A percentile compares a stretch with the other conserved stretches of the same genome.
Evolutionary conservation across 1,284 basidiomycete species (phyloP).

Genomic region (Sporisorium exsertum): DNA sequence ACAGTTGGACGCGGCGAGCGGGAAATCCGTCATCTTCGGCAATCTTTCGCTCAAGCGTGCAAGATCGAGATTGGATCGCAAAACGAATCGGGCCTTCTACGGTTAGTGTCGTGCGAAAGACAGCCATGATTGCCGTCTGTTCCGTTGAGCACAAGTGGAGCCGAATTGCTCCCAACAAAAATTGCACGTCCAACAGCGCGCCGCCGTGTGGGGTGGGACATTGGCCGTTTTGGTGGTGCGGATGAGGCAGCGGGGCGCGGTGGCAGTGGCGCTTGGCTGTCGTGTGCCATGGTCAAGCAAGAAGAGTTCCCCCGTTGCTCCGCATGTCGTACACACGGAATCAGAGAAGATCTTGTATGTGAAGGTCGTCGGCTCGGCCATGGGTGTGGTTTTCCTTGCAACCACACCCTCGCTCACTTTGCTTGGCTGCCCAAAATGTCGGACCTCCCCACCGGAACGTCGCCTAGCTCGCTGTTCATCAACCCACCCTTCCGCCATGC

Average conservation of each 20-base stretch:
- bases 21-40: not conserved
- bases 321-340: too few species aligned
- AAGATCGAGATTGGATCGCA: not conserved
- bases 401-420: too few species aligned
- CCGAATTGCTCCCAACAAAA: too few species aligned
- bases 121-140: slow-evolving; percentile 6
- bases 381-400: too few species aligned
- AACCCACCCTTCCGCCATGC: slow-evolving; percentile 52
- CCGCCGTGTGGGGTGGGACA: too few species aligned
- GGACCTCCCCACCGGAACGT: slow-evolving; percentile 26
- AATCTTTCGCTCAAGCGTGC: not conserved
- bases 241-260: too few species aligned
- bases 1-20: not conserved
- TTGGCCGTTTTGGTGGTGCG: not conserved
- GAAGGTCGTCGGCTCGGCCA: too few species aligned
- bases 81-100: slow-evolving; percentile 1
- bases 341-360: too few species aligned
- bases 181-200: slow-evolving; percentile 5
- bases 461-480: slow-evolving; percentile 19
- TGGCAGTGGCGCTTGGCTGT: not conserved
- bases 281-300: not conserved
- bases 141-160: too few species aligned
- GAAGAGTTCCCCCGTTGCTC: too few species aligned
- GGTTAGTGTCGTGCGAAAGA: slow-evolving; percentile 16
- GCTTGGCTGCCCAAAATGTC: too few species aligned